Base-by-base conservation (phyloP, 2,329 filamentous ascomycete species). In the Endothia cerciana region DNA sequence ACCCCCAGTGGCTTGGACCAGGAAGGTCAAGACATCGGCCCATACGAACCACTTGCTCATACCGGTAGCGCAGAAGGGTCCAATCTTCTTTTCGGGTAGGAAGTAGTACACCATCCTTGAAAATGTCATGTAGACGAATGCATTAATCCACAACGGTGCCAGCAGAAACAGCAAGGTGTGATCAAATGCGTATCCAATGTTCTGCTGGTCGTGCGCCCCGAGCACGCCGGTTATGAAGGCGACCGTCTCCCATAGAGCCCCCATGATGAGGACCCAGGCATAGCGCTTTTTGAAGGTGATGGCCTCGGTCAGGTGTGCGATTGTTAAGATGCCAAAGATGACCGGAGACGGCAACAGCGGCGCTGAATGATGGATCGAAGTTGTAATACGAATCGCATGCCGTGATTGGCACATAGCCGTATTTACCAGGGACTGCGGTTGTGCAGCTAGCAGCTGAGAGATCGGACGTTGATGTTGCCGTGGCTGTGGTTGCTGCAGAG, bases 41-140 rank as follows among this genome's bases (percentile, higher is more conserved):
- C 78, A 78, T 10, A 85, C 81, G 59, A 85, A 84, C 45, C 79
- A 71, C 51, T 77, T 77, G 17, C 81, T 79, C 65, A 85, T 75
- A 22, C 74, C 74, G 33, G 73, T 68, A 1, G 75, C 76, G n/a
- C 69, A 68, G 43, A 80, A 69, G 2, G 70, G 60, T 63, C 70
- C 73, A 3, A 80, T 63, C 7, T 41, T 62, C 25, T 63, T 75
- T 11, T 77, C 74, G 0, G 79, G 79, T 30, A 80, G 72, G 65
- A 74, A 74, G 64, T 76, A 78, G 70, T 77, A 76, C 5, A 80
- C 72, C 68, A 79, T 73, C 40, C 78, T 75, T 0, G 79, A 77
- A 47, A 81, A 74, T 3, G 76, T 77, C 79, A 82, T 82, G 72
- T 81, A 82, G 4, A 74, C 76, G 58, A 81, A 81, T 7, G 77